Base-by-base conservation (phyloP, 2,329 filamentous ascomycete species). In the Aspergillus tubingensis region DNA sequence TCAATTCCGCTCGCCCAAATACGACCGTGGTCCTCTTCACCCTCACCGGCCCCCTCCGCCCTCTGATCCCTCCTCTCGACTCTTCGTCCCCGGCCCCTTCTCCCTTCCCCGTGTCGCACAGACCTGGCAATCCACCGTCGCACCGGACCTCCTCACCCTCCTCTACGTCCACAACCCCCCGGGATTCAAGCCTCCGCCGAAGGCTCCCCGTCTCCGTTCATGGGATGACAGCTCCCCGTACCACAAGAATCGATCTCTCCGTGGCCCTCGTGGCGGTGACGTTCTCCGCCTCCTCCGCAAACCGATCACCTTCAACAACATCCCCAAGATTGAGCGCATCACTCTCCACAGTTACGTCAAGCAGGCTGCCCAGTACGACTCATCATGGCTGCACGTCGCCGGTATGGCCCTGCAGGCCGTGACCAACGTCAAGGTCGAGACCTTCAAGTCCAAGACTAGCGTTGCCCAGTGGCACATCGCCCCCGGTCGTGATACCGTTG, bases 201-300 rank as follows among this genome's bases (percentile, higher is more conserved):
- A 83, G 72, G 78, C 81, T 2, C 86, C 91, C 62, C 87, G 91
- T 64, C 81, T 98, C 68, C 87, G 95, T 59, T 80, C 85, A 69
- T 99, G 95, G 95, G 90, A 94, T 62, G 93, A 89, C 69, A 91
- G 89, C 55, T 96, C 91, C 7, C 95, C 94, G 2, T 99, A 99
- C 80, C 93, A 93, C 83, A 91, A 92, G 81, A 96, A 96, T 78
- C 86, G 95, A 69, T 90, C 91, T 4, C 86, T 91, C 66, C 88
- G 95, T 65, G 91, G 89, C 1, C 95, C 95, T 5, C 86, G 94
- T 71, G 95, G 95, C 66, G 86, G 87, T 65, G 87, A 91, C 64
- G 77, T 80, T 17, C 70, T 82, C 49, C 79, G 79, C 5, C 74
- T 82, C 17, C 72, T 82, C 51, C 76, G 83, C 60, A 83, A 84